Conservation (phyloP, 352 stramenopile genomes). For the Pythium brassicae region DNA sequence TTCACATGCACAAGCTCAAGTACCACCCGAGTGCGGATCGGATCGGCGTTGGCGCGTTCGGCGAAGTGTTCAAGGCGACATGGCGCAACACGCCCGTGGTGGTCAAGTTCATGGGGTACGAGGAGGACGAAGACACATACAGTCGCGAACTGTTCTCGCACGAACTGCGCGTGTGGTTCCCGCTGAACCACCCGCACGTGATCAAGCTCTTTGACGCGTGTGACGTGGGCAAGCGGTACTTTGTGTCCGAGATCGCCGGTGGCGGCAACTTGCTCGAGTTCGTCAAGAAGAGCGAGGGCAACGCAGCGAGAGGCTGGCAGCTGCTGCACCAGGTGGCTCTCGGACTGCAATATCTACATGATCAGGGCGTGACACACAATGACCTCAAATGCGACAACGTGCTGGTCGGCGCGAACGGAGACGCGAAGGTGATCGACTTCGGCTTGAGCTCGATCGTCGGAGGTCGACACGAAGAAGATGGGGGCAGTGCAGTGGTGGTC, state of each 20-base stretch:
- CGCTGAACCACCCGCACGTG: slow-evolving; percentile 3
- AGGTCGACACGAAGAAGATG: not conserved
- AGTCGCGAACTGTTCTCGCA: not conserved
- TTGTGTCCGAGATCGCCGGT: slow-evolving; percentile 2
- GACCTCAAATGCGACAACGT: slow-evolving; percentile 10
- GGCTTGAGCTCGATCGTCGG: not conserved
- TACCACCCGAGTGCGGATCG: not conserved
- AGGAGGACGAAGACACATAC: not conserved
- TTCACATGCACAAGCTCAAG: not conserved
- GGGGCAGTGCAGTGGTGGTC: not conserved
- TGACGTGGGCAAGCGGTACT: not conserved
- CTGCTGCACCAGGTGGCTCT: not conserved
- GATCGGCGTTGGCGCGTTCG: not conserved
- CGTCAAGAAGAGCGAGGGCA: not conserved
- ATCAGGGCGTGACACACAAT: not conserved
- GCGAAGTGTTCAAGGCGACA: no score
- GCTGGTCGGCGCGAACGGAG: not conserved
- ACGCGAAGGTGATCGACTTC: slow-evolving; percentile 3
- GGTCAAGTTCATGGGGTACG: slow-evolving; percentile 2
- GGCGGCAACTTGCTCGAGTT: not conserved
- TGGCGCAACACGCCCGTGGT: slow-evolving; percentile 4
- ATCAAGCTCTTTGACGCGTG: slow-evolving; percentile 1
- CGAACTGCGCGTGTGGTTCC: slow-evolving; percentile 3
- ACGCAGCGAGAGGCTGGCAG: not conserved
- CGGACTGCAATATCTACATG: slow-evolving; percentile 1